phyloP scores from a whole-genome alignment of 139 green algal genomes.

The Micractinium sp. region DNA sequence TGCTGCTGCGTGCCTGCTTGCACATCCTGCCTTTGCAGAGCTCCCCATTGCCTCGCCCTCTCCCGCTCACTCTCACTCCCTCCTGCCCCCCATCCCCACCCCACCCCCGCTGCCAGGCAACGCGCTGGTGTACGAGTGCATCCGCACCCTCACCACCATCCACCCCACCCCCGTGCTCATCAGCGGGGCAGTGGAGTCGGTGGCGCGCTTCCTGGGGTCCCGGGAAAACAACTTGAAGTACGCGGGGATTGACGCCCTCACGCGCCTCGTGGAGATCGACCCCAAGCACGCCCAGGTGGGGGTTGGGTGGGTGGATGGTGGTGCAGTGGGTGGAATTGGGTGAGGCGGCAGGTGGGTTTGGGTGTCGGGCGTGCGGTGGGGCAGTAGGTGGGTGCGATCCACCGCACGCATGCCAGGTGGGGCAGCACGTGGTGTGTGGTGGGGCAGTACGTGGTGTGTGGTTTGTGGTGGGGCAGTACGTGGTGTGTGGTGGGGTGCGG shows the following conservation, averaged over 20 bases:
- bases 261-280: conserved; percentile 78
- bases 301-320: not conserved
- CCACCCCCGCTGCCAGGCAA: conserved; percentile 68
- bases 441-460: not conserved
- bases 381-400: not conserved
- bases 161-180: conserved; percentile 88
- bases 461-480: too few species aligned
- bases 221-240: conserved; percentile 81
- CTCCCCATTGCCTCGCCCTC: too few species aligned
- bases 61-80: too few species aligned
- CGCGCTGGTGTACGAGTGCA: conserved; percentile 93
- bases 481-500: too few species aligned
- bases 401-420: too few species aligned
- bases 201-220: conserved; percentile 81
- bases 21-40: too few species aligned
- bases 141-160: conserved; percentile 90
- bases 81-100: not conserved
- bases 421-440: not conserved
- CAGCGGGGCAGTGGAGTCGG: conserved; percentile 70
- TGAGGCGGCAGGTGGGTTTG: not conserved
- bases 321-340: not conserved
- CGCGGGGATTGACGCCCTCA: conserved; percentile 86
- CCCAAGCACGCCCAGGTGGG: conserved; percentile 64
- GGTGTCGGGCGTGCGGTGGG: not conserved
- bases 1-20: not conserved